Percentiles rank a stretch among this genome's conserved stretches.
These are phyloP conservation scores for Yarrowia deformans DNA, from an alignment of 805 yeast species.

Conservation along the genomic window DNA sequence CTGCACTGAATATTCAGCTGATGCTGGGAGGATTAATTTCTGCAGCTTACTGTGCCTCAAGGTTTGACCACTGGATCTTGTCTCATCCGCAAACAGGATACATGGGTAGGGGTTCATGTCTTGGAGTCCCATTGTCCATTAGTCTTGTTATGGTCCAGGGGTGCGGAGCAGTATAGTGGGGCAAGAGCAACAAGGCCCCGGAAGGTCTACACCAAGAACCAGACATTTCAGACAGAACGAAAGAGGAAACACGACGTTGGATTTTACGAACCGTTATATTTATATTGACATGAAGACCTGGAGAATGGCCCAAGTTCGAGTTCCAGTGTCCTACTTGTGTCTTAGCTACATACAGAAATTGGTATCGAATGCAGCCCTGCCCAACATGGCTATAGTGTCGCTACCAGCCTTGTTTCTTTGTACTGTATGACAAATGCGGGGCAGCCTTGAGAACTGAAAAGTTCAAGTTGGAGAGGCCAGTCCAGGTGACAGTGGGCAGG, in stretches of 20 bases:
- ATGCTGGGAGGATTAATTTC: slow-evolving; percentile 22
- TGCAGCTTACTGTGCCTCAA: neutral
- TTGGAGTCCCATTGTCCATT: neutral
- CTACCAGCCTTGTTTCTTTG: neutral
- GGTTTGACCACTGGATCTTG: slow-evolving; percentile 6
- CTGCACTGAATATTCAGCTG: slow-evolving; percentile 4
- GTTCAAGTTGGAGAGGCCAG: neutral
- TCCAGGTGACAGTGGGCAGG: neutral
- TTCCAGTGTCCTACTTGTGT: too few species aligned
- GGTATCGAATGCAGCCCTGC: too few species aligned
- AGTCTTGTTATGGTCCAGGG: slow-evolving; percentile 27
- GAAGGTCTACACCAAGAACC: too few species aligned
- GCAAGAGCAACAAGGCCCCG: slow-evolving; percentile 14
- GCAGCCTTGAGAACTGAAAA: neutral
- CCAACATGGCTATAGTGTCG: neutral
- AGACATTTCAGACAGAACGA: neutral
- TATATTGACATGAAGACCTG: too few species aligned
- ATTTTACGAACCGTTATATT: neutral
- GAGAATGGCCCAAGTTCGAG: too few species aligned
- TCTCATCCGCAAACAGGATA: neutral
- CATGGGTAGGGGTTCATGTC: neutral
- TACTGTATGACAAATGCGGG: slow-evolving; percentile 10
- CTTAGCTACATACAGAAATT: too few species aligned
- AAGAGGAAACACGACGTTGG: neutral
- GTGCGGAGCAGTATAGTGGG: slow-evolving; percentile 12